Percentiles rank a stretch among this genome's conserved stretches.
These are phyloP conservation scores for Thecaphora thlaspeos DNA, from an alignment of 1,284 basidiomycete species.

Conservation along the genomic window DNA sequence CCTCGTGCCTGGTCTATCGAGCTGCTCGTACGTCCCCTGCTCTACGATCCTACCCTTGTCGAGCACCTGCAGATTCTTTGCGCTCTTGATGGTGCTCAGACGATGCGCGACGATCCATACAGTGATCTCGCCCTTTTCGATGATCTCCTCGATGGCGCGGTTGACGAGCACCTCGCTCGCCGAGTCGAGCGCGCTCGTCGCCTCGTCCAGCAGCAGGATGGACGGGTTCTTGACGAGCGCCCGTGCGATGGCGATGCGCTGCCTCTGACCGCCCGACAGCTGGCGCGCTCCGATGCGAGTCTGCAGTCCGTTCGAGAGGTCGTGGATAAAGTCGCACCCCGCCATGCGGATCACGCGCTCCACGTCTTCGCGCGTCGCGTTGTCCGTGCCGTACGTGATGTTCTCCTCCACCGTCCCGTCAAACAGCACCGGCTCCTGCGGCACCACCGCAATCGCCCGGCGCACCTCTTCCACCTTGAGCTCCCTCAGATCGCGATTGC, in stretches of 20 bases:
- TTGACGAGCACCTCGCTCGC: conserved; percentile 60
- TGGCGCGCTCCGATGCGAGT: conserved; percentile 63
- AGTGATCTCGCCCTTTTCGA: conserved; percentile 60
- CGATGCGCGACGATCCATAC: conserved; percentile 63
- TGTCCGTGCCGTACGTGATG: conserved; percentile 77
- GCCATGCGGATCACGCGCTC: conserved; percentile 83
- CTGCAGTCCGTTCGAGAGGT: conserved; percentile 80
- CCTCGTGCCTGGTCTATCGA: conserved; percentile 52
- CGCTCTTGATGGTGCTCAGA: conserved; percentile 61
- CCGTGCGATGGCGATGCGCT: conserved; percentile 62
- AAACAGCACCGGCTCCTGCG: conserved; percentile 54
- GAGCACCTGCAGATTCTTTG: conserved; percentile 61
- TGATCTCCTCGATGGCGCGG: conserved; percentile 60
- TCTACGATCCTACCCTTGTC: conserved; percentile 61
- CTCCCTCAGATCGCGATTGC: conserved; percentile 83
- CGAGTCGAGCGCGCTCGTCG: conserved; percentile 59
- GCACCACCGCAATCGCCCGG: conserved; percentile 49
- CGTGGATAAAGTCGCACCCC: conserved; percentile 93
- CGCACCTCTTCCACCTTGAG: conserved; percentile 66
- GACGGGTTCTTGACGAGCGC: conserved; percentile 61
- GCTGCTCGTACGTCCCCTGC: conserved; percentile 60
- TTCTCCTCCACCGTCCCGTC: conserved; percentile 88
- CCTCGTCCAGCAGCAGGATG: conserved; percentile 58
- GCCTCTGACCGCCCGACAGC: conserved; percentile 60
- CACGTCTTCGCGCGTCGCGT: conserved; percentile 76